A percentile compares a stretch with the other conserved stretches of the same genome.
Evolutionary conservation across 1,284 basidiomycete genomes (phyloP).

Genomic region (Puccinia horiana): DNA sequence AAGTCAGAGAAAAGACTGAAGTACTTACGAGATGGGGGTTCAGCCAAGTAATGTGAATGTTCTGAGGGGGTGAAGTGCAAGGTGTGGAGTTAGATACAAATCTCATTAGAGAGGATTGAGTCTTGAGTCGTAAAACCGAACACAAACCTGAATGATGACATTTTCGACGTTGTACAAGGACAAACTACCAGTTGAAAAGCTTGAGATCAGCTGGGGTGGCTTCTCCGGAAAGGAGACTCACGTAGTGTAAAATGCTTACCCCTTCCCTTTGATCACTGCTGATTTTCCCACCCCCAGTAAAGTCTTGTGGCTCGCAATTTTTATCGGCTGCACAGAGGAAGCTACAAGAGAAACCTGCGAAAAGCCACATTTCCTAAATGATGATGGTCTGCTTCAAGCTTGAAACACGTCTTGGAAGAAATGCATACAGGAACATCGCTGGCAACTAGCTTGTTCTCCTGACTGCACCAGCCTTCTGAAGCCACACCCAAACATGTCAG

Average conservation of each 20-base stretch:
- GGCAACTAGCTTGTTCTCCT: neutral
- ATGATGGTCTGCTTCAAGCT: neutral
- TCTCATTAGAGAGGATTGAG: neutral
- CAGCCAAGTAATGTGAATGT: slow-evolving; percentile 13
- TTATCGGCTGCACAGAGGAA: neutral
- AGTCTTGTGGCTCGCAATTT: slow-evolving; percentile 24
- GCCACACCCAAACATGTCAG: neutral
- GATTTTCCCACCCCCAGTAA: slow-evolving; percentile 15
- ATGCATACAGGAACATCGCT: neutral
- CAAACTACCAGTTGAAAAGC: neutral
- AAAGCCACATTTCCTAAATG: neutral
- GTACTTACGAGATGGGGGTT: slow-evolving; percentile 30
- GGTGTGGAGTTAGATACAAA: neutral
- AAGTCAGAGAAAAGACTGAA: neutral
- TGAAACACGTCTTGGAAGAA: neutral
- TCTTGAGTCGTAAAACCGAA: neutral
- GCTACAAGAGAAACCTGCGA: neutral
- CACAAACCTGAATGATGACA: slow-evolving; percentile 17
- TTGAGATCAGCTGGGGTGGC: neutral
- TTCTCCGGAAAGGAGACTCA: neutral
- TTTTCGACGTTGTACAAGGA: neutral
- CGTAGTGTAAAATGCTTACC: slow-evolving; percentile 1
- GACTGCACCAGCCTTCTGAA: neutral
- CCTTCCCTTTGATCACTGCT: slow-evolving; percentile 43
- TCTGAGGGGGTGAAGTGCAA: neutral